These are phyloP conservation scores for Calonectria honghensis DNA, from an alignment of 2,329 filamentous ascomycete species.

Conservation along the genomic window DNA sequence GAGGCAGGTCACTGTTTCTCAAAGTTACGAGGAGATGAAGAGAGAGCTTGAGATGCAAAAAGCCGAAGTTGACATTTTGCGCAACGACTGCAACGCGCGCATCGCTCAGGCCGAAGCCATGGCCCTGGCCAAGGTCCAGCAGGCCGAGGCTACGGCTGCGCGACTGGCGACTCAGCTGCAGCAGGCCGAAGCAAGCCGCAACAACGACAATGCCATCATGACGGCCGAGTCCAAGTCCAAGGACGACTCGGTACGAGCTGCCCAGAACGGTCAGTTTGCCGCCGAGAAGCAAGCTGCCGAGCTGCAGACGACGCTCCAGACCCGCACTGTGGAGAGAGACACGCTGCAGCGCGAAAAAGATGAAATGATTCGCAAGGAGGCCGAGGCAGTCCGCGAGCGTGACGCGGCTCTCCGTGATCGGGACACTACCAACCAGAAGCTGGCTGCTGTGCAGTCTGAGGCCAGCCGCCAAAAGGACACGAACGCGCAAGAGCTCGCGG, in stretches of 20 bases:
- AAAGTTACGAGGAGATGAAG: conserved; percentile 1
- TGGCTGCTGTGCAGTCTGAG: neutral
- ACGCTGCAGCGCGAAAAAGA: neutral
- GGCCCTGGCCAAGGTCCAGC: conserved; percentile 1
- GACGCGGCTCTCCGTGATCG: neutral
- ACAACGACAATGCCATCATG: conserved; percentile 6
- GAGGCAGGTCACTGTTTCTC: neutral
- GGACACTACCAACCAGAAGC: neutral
- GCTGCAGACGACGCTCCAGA: neutral
- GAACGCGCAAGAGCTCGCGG: neutral
- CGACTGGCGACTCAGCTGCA: neutral
- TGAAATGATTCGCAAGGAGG: neutral
- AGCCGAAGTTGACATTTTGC: neutral
- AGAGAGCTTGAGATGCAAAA: conserved; percentile 1
- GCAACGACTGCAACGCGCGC: neutral
- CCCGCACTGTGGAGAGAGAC: neutral
- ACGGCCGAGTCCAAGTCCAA: conserved; percentile 8
- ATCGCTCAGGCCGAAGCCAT: neutral
- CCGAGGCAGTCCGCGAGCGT: neutral
- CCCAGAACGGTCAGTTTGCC: neutral
- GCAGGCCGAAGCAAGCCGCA: neutral
- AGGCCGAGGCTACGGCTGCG: neutral
- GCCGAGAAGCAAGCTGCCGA: conserved; percentile 1
- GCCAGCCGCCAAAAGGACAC: neutral
- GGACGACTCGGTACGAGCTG: neutral